Base-by-base conservation (phyloP, 331 rosid species). In the Arachis monticola region DNA sequence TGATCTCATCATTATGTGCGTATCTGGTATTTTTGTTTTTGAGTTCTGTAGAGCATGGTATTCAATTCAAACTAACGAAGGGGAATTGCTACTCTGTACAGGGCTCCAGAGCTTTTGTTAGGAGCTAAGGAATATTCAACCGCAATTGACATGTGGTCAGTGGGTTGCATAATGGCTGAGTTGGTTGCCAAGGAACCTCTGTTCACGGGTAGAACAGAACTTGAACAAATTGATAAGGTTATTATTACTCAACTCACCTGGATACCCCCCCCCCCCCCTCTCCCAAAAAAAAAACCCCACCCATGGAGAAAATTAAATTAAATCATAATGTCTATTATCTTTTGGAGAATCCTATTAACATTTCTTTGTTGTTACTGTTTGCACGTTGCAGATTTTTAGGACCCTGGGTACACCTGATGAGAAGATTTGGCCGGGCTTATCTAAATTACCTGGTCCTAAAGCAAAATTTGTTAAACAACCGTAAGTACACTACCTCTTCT, bases 161-260 rank as follows among this genome's bases (percentile, higher is more conserved):
- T 92, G 53, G 99, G 99, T 30, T 95, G 99, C 70, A 88, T 95
- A 83, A 90, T 95, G 97, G 97, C 96, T 6, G 99, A 95, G 73
- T 70, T 92, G 75, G 52, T 95, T 78, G 85, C 92, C 0, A 90
- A 88, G 89, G 84, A 83, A 22, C 87, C 99, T n/a, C 90, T 95
- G 8, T 95, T 95, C 74, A 86, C 31, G 56, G 99, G 97, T 8
- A 90, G 89, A 85, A 80, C 82, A 5, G 99, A 92, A 87, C 76
- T 88, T 10, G 96, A 95, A 44, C 98, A 92, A 85, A 85, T 95
- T 59, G 89, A 91, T 63, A 90, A 92, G 90, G 97, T 92, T 51
- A 66, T 2, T 4, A n/a, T 45, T 56, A 3, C 10, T 56, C 0
- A 17, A 76, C 3, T 63, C 60, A 32, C 50, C 3, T 68, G 30